phyloP scores from a whole-genome alignment of 768 basidiomycete genomes.

The Dictyophora rubrovolvata region DNA sequence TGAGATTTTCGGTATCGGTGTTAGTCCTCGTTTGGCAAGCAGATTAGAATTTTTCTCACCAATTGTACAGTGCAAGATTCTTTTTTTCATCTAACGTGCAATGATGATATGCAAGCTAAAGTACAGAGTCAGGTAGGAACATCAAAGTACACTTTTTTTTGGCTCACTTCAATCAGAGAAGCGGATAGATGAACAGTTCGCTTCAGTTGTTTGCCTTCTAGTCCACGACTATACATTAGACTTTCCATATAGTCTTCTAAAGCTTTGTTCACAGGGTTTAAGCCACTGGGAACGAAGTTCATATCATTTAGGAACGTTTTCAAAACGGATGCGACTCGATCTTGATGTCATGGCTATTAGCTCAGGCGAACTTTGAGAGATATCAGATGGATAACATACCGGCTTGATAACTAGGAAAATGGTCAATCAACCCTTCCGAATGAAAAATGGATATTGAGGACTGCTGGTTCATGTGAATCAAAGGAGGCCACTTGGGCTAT shows the following conservation, averaged over 20 bases:
- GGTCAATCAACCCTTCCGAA: no score
- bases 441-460: no score
- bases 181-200: background rate
- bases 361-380: no score
- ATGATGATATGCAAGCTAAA: background rate
- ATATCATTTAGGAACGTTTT: background rate
- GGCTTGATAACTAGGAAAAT: no score
- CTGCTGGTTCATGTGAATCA: no score
- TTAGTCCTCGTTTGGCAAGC: background rate
- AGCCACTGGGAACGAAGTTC: background rate
- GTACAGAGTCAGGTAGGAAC: background rate
- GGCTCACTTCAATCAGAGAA: background rate
- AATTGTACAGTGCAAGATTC: background rate
- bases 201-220: background rate
- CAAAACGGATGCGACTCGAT: background rate
- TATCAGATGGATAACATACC: no score
- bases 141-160: background rate
- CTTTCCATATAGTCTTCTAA: conserved; percentile 1
- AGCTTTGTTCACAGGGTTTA: background rate
- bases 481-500: no score
- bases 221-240: background rate
- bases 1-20: background rate
- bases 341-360: background rate
- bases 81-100: background rate
- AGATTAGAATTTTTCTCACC: background rate